Evolutionary conservation across 257 asterid species (phyloP).

Genomic region (Orobanche coerulescens): DNA sequence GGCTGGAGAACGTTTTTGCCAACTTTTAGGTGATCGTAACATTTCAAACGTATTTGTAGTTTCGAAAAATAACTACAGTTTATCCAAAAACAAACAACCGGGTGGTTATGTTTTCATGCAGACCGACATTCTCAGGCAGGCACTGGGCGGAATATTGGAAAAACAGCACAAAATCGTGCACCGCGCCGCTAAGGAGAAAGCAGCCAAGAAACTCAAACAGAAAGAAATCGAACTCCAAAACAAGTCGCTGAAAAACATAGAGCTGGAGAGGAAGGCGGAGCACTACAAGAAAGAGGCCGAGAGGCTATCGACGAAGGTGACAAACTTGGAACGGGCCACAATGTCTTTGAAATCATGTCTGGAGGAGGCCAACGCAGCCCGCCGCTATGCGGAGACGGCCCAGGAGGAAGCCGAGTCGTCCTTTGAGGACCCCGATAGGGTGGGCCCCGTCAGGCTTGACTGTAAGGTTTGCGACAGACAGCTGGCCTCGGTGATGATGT

Average conservation of each 20-base stretch:
- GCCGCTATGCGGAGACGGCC: background rate
- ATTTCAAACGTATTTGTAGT: too few species aligned
- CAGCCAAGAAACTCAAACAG: constrained; percentile 23
- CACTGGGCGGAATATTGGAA: constrained; percentile 4
- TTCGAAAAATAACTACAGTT: too few species aligned
- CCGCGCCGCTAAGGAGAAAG: constrained; percentile 17
- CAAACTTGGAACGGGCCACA: constrained; percentile 18
- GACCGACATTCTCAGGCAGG: constrained; percentile 26
- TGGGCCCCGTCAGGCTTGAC: constrained; percentile 19
- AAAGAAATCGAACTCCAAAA: background rate
- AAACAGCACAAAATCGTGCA: background rate
- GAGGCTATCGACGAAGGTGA: constrained; percentile 1
- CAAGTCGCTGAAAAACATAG: background rate
- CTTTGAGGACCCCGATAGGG: constrained; percentile 18
- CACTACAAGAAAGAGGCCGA: constrained; percentile 18
- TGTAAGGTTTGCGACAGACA: constrained; percentile 32
- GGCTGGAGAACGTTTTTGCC: too few species aligned
- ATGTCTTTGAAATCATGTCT: background rate
- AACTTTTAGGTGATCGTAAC: too few species aligned
- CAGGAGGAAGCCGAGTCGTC: constrained; percentile 38
- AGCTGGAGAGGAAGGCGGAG: constrained; percentile 3
- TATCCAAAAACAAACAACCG: too few species aligned
- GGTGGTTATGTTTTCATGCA: constrained; percentile 8
- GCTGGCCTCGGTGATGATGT: constrained; percentile 37
- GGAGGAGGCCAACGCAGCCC: background rate